Percentiles rank a stretch among this genome's conserved stretches.
Evolutionary conservation across 805 yeast genomes (phyloP).

Genomic region (Candida chilensis): DNA sequence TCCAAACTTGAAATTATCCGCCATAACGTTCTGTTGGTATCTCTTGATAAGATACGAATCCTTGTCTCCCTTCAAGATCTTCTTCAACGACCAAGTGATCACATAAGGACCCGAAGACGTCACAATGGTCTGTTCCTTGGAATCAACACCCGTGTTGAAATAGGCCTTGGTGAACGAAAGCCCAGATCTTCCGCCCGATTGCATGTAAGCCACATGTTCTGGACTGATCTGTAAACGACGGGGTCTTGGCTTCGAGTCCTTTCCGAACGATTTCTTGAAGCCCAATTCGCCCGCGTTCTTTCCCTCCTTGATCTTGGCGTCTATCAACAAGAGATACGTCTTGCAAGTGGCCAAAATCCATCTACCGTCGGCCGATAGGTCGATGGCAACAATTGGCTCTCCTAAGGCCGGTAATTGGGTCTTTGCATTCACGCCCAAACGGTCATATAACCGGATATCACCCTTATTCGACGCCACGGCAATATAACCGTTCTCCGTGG

Average conservation of each 20-base stretch:
- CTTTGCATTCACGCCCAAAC: slow-evolving; percentile 68
- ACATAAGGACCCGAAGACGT: slow-evolving; percentile 79
- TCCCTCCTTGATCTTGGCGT: slow-evolving; percentile 54
- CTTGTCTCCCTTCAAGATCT: slow-evolving; percentile 42
- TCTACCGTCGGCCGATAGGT: slow-evolving; percentile 69
- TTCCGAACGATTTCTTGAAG: slow-evolving; percentile 54
- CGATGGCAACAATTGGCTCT: slow-evolving; percentile 58
- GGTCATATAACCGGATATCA: slow-evolving; percentile 65
- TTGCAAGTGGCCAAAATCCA: slow-evolving; percentile 79
- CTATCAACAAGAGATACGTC: slow-evolving; percentile 62
- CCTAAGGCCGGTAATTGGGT: slow-evolving; percentile 79
- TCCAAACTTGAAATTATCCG: slow-evolving; percentile 73
- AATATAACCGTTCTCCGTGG: slow-evolving; percentile 65
- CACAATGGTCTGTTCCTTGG: slow-evolving; percentile 62
- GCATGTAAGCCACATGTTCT: slow-evolving; percentile 61
- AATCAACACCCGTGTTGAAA: slow-evolving; percentile 63
- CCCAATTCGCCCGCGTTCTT: slow-evolving; percentile 53
- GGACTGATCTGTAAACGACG: slow-evolving; percentile 59
- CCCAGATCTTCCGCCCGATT: slow-evolving; percentile 35
- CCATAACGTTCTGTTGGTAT: slow-evolving; percentile 53
- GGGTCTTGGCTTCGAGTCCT: slow-evolving; percentile 60
- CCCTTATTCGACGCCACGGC: slow-evolving; percentile 76
- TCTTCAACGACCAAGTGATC: slow-evolving; percentile 67
- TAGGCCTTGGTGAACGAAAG: slow-evolving; percentile 63
- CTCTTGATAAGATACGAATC: slow-evolving; percentile 57